Conservation (phyloP, 2,329 filamentous ascomycete species). For the Phaeosphaeriaceae sp. region DNA sequence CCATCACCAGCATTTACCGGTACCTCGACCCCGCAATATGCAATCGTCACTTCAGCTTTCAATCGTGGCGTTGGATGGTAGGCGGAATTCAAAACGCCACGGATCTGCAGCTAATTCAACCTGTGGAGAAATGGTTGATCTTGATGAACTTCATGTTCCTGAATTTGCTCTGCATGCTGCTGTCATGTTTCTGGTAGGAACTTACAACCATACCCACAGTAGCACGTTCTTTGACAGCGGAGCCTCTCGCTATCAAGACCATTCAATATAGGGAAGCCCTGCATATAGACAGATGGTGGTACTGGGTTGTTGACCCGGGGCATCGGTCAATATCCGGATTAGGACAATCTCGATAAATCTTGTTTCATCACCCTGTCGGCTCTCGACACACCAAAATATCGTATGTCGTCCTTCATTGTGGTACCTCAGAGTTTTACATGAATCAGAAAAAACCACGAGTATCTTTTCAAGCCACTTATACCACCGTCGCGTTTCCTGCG, state of each 20-base stretch:
- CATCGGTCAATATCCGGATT: neutral
- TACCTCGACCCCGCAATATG: neutral
- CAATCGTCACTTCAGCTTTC: neutral
- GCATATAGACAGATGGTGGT: neutral
- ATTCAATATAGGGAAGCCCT: neutral
- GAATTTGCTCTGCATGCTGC: neutral
- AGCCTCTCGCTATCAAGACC: neutral
- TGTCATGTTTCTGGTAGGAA: neutral
- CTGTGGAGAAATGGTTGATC: neutral
- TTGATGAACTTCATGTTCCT: neutral
- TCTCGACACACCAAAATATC: neutral
- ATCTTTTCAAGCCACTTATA: neutral
- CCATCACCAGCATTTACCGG: neutral
- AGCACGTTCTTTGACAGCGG: neutral
- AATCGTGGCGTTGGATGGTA: neutral
- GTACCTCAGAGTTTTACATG: no score
- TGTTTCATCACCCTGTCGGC: neutral
- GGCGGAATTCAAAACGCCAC: neutral
- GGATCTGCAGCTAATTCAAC: neutral
- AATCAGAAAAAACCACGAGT: neutral
- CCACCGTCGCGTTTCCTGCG: constrained; percentile 10
- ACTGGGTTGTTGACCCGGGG: neutral
- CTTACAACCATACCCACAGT: neutral
- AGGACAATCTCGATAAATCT: neutral
- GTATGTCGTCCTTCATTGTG: no score